Percentiles rank a stretch among this genome's conserved stretches.
These are phyloP conservation scores for Botryobasidium botryosum DNA, from an alignment of 768 basidiomycete species.

Conservation along the genomic window DNA sequence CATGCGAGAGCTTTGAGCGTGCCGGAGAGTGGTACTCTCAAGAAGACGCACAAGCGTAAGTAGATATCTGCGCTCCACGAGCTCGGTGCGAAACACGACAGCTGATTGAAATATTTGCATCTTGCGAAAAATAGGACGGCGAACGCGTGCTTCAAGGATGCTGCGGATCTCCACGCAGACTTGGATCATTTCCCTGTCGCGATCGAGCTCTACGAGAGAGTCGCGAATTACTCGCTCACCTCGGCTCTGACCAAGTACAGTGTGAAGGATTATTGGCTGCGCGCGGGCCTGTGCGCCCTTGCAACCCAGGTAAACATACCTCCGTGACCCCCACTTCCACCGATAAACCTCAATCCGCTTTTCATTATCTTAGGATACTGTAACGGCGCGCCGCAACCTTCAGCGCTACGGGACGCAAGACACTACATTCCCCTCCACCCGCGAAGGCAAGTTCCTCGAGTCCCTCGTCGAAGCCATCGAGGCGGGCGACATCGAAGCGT, in stretches of 20 bases:
- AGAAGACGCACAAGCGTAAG: conserved; percentile 92
- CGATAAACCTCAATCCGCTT: background rate
- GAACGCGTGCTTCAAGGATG: conserved; percentile 89
- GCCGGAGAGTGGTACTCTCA: conserved; percentile 97
- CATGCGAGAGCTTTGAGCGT: conserved; percentile 78
- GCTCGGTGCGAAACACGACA: background rate
- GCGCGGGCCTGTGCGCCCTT: conserved; percentile 70
- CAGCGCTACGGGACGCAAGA: conserved; percentile 67
- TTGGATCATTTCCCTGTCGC: conserved; percentile 73
- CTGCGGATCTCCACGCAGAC: conserved; percentile 86
- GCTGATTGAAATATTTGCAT: background rate
- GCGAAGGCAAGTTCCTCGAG: conserved; percentile 80
- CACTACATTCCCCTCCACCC: conserved; percentile 66
- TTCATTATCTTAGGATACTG: conserved; percentile 43
- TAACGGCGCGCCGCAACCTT: conserved; percentile 68
- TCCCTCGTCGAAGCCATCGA: conserved; percentile 65
- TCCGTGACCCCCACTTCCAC: background rate
- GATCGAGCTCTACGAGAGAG: conserved; percentile 76
- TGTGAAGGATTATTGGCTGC: conserved; percentile 95
- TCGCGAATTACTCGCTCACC: conserved; percentile 64
- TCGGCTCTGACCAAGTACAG: conserved; percentile 91
- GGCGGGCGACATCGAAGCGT: conserved; percentile 49
- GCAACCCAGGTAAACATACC: conserved; percentile 51
- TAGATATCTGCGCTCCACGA: conserved; percentile 4
- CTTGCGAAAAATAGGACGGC: conserved; percentile 71